Percentiles rank a stretch among this genome's conserved stretches.
Conservation (phyloP, 352 stramenopile genomes). For the Phytopythium litorale region DNA sequence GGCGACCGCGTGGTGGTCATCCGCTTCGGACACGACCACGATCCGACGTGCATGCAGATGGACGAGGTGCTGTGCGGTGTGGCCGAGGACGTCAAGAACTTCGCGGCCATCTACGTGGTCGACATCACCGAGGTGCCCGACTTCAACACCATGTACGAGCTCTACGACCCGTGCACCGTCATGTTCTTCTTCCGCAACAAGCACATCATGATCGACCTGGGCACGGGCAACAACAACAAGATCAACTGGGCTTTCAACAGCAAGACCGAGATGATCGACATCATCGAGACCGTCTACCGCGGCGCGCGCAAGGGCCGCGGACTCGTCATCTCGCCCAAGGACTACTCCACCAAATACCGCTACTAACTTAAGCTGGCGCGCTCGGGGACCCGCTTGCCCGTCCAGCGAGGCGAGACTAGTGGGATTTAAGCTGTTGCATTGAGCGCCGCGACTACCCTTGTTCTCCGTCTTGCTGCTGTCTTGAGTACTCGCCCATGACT, state of each 20-base stretch:
- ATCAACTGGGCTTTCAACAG: conserved; percentile 98
- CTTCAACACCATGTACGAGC: conserved; percentile 99
- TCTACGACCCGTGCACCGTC: conserved; percentile 98
- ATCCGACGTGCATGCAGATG: conserved; percentile 99
- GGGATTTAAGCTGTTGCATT: not conserved
- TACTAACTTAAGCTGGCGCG: conserved; percentile 67
- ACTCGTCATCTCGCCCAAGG: conserved; percentile 98
- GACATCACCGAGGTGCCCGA: conserved; percentile 95
- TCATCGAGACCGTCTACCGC: conserved; percentile 99
- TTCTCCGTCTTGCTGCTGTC: not conserved
- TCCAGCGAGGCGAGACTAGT: not conserved
- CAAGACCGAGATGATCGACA: conserved; percentile 99
- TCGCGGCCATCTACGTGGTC: conserved; percentile 97
- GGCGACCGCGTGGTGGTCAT: conserved; percentile 98
- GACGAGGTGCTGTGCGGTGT: conserved; percentile 95
- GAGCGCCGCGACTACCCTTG: conserved; percentile 2
- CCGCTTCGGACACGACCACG: conserved; percentile 97
- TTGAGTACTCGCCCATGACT: not conserved
- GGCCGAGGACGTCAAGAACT: conserved; percentile 99
- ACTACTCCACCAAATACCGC: conserved; percentile 99
- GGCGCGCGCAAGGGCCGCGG: conserved; percentile 96
- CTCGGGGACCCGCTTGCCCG: not conserved
- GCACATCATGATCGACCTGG: conserved; percentile 99
- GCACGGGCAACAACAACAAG: conserved; percentile 99
- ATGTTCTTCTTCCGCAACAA: conserved; percentile 99